Percentiles rank a stretch among this genome's conserved stretches.
phyloP scores from a whole-genome alignment of 1,284 basidiomycete genomes.

The Leccinum subspadiceum region DNA sequence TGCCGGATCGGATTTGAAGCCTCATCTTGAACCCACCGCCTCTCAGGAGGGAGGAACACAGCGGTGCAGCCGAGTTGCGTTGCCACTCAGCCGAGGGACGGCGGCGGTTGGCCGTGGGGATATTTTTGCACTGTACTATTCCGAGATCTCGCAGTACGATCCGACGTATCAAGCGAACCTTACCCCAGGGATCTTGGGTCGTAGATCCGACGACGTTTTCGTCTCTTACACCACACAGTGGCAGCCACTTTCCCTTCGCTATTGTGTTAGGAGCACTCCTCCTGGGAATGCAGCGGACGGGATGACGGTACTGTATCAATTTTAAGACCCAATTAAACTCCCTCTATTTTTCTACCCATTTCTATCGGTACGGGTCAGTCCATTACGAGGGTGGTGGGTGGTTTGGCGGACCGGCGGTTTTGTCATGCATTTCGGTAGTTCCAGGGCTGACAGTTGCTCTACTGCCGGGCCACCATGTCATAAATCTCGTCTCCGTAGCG shows the following conservation, averaged over 20 bases:
- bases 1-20: conserved; percentile 9
- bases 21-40: conserved; percentile 1
- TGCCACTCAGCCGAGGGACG: conserved; percentile 4
- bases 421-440: conserved; percentile 7
- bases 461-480: background rate
- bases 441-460: conserved; percentile 14
- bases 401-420: conserved; percentile 20
- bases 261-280: background rate
- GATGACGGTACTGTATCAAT: background rate
- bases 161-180: conserved; percentile 3
- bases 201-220: conserved; percentile 21
- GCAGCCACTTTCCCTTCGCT: conserved; percentile 1
- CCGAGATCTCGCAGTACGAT: conserved; percentile 24
- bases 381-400: conserved; percentile 24
- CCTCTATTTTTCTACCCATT: conserved; percentile 16
- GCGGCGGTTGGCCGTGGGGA: conserved; percentile 5
- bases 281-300: background rate
- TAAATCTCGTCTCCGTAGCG: conserved; percentile 3
- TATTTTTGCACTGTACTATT: conserved; percentile 4
- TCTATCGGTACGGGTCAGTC: conserved; percentile 6
- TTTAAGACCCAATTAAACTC: background rate
- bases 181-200: conserved; percentile 18
- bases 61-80: conserved; percentile 18
- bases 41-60: conserved; percentile 1
- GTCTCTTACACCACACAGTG: conserved; percentile 4